Evolutionary conservation across 495 filamentous ascomycete species (phyloP).

Genomic region (Lasiosphaeria miniovina): DNA sequence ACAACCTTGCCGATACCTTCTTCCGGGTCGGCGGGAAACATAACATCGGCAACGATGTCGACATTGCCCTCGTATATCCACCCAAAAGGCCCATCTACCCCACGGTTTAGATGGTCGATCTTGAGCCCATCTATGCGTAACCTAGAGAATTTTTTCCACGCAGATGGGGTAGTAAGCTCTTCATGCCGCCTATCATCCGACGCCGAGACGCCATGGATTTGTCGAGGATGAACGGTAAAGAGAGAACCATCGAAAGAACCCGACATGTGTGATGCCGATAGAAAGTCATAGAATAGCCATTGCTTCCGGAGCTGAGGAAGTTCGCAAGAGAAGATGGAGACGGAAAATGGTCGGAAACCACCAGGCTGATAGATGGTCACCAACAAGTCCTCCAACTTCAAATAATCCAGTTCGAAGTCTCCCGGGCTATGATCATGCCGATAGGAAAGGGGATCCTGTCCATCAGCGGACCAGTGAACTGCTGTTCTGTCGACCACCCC

Average conservation of each 20-base stretch:
- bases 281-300: slow-evolving; percentile 96
- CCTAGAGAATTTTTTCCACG: slow-evolving; percentile 91
- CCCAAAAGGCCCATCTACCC: slow-evolving; percentile 89
- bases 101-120: slow-evolving; percentile 93
- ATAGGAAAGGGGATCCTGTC: slow-evolving; percentile 80
- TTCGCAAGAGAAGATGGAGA: slow-evolving; percentile 94
- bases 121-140: slow-evolving; percentile 89
- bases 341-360: slow-evolving; percentile 86
- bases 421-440: slow-evolving; percentile 84
- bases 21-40: slow-evolving; percentile 83
- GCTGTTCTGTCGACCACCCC: slow-evolving; percentile 90
- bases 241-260: slow-evolving; percentile 93
- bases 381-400: slow-evolving; percentile 91
- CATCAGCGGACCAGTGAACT: slow-evolving; percentile 66
- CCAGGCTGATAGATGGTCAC: slow-evolving; percentile 89
- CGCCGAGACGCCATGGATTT: slow-evolving; percentile 66
- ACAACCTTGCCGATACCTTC: slow-evolving; percentile 88
- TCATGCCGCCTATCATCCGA: slow-evolving; percentile 46
- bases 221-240: slow-evolving; percentile 94
- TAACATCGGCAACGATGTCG: slow-evolving; percentile 92
- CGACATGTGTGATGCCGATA: slow-evolving; percentile 93
- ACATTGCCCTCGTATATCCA: slow-evolving; percentile 97
- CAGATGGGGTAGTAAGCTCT: slow-evolving; percentile 41
- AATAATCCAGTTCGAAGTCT: slow-evolving; percentile 94
- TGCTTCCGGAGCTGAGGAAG: slow-evolving; percentile 90